phyloP scores from a whole-genome alignment of 345 rosid genomes.

The Eucalyptus tenuipes region DNA sequence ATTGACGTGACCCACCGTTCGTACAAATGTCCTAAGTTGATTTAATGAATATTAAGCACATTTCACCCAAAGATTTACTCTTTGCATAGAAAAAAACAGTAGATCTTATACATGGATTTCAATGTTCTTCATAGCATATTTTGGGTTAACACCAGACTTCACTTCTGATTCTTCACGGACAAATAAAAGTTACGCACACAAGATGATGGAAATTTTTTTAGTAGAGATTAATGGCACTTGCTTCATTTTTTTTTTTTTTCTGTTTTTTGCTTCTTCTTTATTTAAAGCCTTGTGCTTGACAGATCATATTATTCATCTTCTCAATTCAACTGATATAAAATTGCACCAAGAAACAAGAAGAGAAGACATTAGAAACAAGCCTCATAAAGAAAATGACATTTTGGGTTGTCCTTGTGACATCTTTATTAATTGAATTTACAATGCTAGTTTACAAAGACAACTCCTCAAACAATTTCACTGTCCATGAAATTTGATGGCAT shows the following conservation, averaged over 20 bases:
- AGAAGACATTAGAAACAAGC: background rate
- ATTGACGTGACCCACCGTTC: accelerated
- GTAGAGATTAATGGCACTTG: background rate
- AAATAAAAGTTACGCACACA: too few species aligned
- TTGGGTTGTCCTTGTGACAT: accelerated
- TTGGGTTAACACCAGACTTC: background rate
- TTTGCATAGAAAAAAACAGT: background rate
- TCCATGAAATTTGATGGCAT: background rate
- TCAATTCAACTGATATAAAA: background rate
- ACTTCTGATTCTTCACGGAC: background rate
- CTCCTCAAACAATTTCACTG: background rate
- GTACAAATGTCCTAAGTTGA: background rate
- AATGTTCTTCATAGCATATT: background rate
- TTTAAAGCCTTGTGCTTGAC: accelerated
- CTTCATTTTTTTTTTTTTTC: background rate
- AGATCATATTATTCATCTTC: background rate
- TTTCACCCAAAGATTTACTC: background rate
- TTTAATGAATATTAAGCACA: background rate
- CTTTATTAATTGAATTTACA: background rate
- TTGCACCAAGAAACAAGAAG: background rate
- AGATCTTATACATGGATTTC: background rate
- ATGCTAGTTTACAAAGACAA: background rate
- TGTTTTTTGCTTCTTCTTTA: background rate
- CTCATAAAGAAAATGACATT: background rate
- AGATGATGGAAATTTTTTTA: background rate